Evolutionary conservation across 2,329 filamentous ascomycete genomes (phyloP), one percentile per base, ranked within the genome.

Genomic region (Fusarium sacchari): DNA sequence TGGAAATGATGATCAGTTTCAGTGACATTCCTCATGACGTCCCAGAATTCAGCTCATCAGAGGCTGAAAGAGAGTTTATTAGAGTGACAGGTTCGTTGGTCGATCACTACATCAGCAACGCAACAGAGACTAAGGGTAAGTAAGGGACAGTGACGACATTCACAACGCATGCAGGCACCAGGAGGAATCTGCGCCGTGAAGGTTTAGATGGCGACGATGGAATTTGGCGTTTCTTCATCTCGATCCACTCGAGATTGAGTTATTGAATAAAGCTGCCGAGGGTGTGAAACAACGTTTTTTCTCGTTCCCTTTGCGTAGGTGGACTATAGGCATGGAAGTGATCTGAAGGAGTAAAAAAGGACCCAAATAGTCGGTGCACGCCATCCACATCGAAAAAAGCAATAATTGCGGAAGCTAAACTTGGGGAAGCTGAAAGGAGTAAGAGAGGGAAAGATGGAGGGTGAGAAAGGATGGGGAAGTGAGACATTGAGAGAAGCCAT

Each of bases 401-500:
- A 61, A 71, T 34, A 42, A 55, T 44, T 39, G 40, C 67, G 72
- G 71, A 60, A 67, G 62, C 39, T 70, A 70, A 63, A 47, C 30
- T 49, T 65, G 47, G 59, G 44, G 30, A 28, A 63, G 37, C 62
- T 58, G 67, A 43, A 71, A 63, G 57, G 67, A 70, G 60, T 39
- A 61, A 66, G 57, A 55, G 40, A 52, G 67, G 69, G 59, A 69
- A 60, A 67, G 67, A 71, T 63, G 46, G 39, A 40, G 36, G 68
- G 34, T 42, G 39, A 44, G 34, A 59, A 57, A 70, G 37, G 56
- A 56, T 59, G 69, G 69, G 57, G 69, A 56, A 68, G 68, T 72
- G 68, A 72, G 69, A 72, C 69, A 72, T 71, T 68, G 42, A 44
- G 52, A 70, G 67, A 65, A 67, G 57, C 34, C 56, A 60, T 55